A percentile compares a stretch with the other conserved stretches of the same genome.
Conservation (phyloP, 1,284 basidiomycete species). For the Athelia psychrophila region DNA sequence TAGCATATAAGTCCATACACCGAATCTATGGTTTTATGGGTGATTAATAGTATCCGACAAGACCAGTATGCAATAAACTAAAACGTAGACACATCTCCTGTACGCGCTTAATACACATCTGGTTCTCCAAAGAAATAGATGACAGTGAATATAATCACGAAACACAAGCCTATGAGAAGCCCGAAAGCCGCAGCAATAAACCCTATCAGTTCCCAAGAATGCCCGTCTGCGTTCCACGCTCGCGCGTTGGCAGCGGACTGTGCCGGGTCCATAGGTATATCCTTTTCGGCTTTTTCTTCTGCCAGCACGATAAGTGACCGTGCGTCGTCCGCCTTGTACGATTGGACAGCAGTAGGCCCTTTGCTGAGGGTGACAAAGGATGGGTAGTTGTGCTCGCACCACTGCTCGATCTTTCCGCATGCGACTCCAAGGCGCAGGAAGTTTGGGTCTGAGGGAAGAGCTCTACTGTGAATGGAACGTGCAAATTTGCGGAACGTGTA, state of each 20-base stretch:
- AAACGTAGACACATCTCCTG: too few species aligned
- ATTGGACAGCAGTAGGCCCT: conserved; percentile 28
- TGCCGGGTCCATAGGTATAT: conserved; percentile 21
- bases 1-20: too few species aligned
- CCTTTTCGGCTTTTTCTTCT: conserved; percentile 36
- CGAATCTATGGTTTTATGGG: too few species aligned
- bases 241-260: conserved; percentile 6
- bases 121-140: conserved; percentile 23
- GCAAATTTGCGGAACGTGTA: conserved; percentile 86
- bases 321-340: conserved; percentile 49
- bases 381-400: conserved; percentile 88
- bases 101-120: too few species aligned
- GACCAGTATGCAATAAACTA: too few species aligned
- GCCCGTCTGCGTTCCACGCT: conserved; percentile 13
- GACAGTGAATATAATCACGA: conserved; percentile 30
- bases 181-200: conserved; percentile 40
- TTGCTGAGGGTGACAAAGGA: conserved; percentile 66
- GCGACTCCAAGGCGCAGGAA: conserved; percentile 80
- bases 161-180: conserved; percentile 33
- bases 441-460: conserved; percentile 82
- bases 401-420: conserved; percentile 90
- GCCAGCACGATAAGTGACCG: conserved; percentile 47
- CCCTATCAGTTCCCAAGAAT: conserved; percentile 33
- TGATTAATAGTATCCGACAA: too few species aligned
- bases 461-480: conserved; percentile 80